Evolutionary conservation across 2,329 filamentous ascomycete genomes (phyloP).

Genomic region (Cladobotryum protrusum): DNA sequence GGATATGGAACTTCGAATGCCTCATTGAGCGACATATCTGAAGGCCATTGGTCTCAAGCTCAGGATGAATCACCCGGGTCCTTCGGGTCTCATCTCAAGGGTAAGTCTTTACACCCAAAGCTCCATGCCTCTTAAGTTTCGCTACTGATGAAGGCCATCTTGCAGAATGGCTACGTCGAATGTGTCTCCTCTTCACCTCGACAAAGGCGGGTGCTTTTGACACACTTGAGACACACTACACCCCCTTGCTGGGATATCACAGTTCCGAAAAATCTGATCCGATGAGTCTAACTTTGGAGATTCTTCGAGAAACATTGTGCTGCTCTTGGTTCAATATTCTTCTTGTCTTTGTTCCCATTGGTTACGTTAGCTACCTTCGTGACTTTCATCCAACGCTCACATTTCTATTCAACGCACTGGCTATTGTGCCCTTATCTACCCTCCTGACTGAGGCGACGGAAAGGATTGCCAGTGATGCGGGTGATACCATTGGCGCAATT

Average conservation of each 20-base stretch:
- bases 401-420: constrained; percentile 56
- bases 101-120: neutral
- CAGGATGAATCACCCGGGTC: neutral
- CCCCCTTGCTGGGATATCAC: constrained; percentile 2
- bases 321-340: constrained; percentile 55
- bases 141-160: neutral
- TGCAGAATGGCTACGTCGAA: neutral
- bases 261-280: neutral
- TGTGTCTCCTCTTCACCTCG: neutral
- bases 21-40: neutral
- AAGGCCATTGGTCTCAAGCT: neutral
- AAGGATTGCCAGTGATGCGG: constrained; percentile 49
- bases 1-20: neutral
- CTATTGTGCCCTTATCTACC: constrained; percentile 53
- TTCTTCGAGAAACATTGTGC: constrained; percentile 23
- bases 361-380: constrained; percentile 48
- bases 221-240: neutral
- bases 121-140: neutral
- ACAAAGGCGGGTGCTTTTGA: neutral
- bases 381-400: constrained; percentile 33
- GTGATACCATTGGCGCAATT: constrained; percentile 53
- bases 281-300: constrained; percentile 10
- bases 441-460: constrained; percentile 55
- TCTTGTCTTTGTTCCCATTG: constrained; percentile 64
- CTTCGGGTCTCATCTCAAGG: neutral